Evolutionary conservation across 192 early-diverging fungal genomes (phyloP), one percentile per base, ranked within the genome.

Genomic region (Linnemannia elongata): DNA sequence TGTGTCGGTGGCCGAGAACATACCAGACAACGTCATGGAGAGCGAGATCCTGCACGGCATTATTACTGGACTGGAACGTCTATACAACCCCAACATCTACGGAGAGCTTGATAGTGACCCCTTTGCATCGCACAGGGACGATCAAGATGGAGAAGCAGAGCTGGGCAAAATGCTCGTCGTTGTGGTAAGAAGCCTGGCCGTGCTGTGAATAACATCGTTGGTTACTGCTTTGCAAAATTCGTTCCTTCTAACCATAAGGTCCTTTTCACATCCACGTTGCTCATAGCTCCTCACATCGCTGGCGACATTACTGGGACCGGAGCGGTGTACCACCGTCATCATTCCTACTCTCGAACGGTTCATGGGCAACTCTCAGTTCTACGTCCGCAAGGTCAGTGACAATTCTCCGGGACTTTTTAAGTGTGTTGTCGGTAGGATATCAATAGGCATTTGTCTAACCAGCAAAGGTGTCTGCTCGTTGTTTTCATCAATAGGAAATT

Each of bases 41-140:
- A 89, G 68, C 47, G 93, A 93, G 55, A 91, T 91, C 13, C 72
- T 89, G 74, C 79, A 91, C 41, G 93, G 91, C 8, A 81, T 93
- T 15, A 82, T 93, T 33, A 42, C 91, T 54, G 91, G 93, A 39
- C 73, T 93, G 69, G 78, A 81, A 15, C 77, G 77, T 2, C 74
- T 90, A 17, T 88, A 90, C 44, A 81, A n/a, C 38, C 66, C 73
- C 39, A 78, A 85, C 12, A 73, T 41, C 7, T 13, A 78, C 13
- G 36, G 70, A 7, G 70, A 42, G 30, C 41, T 72, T 74, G 79
- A 57, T 72, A 75, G 72, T 66, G 75, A 8, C 35, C 41, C n/a
- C 69, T 69, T 36, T 27, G 33, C 57, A 8, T 55, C 75, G 3
- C 73, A 39, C 36, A 78, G 39, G 22, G 81, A 82, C 57, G 85